Percentiles rank a stretch among this genome's conserved stretches.
Evolutionary conservation across 805 yeast genomes (phyloP).

Genomic region (Yamadazyma akitaensis): DNA sequence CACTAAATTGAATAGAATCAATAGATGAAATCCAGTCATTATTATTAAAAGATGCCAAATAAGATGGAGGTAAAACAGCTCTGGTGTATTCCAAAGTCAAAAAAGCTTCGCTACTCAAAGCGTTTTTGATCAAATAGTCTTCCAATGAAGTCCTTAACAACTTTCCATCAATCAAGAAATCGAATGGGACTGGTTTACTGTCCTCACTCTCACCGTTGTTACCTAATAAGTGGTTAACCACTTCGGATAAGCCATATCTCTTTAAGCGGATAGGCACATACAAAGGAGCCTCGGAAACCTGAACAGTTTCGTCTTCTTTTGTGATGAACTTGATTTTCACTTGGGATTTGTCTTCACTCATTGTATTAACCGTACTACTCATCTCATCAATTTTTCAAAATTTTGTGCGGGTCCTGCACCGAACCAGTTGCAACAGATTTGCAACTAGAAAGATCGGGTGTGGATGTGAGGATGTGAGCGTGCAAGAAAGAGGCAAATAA

Average conservation of each 20-base stretch:
- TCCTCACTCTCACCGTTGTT: slow-evolving; percentile 35
- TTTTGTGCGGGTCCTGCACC: slow-evolving; percentile 5
- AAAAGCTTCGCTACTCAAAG: slow-evolving; percentile 76
- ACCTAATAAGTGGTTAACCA: slow-evolving; percentile 82
- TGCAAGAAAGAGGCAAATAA: neutral
- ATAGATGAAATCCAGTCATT: slow-evolving; percentile 95
- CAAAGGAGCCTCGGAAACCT: slow-evolving; percentile 74
- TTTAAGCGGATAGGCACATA: slow-evolving; percentile 83
- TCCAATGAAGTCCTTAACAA: slow-evolving; percentile 75
- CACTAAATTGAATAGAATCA: slow-evolving; percentile 44
- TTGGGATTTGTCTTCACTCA: slow-evolving; percentile 44
- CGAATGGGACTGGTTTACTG: slow-evolving; percentile 75
- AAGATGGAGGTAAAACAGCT: slow-evolving; percentile 92
- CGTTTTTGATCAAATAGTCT: slow-evolving; percentile 72
- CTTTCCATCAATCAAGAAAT: slow-evolving; percentile 83
- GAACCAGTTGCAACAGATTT: neutral
- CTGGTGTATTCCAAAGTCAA: slow-evolving; percentile 85
- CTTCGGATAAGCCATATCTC: slow-evolving; percentile 90
- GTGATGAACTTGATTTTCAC: slow-evolving; percentile 82
- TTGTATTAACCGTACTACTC: slow-evolving; percentile 4
- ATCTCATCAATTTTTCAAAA: slow-evolving; percentile 5
- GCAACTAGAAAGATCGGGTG: neutral
- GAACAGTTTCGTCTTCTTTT: slow-evolving; percentile 72
- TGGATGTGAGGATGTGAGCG: too few species aligned
- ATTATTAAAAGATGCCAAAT: slow-evolving; percentile 78